phyloP scores from a whole-genome alignment of 768 basidiomycete genomes.

The Hericium alpestre region DNA sequence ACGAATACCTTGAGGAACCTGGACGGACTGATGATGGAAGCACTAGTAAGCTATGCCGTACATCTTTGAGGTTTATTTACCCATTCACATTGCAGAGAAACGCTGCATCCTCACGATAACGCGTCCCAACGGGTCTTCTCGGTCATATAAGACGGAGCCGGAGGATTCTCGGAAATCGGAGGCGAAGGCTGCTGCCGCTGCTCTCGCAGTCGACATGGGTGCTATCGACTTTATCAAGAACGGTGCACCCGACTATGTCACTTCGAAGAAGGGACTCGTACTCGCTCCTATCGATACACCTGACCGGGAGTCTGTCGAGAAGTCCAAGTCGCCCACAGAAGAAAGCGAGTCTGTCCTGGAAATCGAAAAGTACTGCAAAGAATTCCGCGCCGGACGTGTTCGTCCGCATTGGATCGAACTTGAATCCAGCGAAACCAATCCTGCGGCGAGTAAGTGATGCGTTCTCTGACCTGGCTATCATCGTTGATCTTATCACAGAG shows the following conservation, averaged over 20 bases:
- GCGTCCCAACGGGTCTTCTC: slow-evolving; percentile 37
- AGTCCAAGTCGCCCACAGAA: neutral
- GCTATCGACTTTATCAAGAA: slow-evolving; percentile 46
- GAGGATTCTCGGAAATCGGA: slow-evolving; percentile 35
- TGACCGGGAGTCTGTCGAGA: slow-evolving; percentile 1
- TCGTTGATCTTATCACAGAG: slow-evolving; percentile 16
- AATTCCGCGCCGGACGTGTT: slow-evolving; percentile 44
- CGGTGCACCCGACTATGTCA: slow-evolving; percentile 28
- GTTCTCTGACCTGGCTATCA: neutral
- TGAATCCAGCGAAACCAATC: slow-evolving; percentile 28
- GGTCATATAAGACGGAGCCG: slow-evolving; percentile 44
- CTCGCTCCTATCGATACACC: slow-evolving; percentile 22
- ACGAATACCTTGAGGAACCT: slow-evolving; percentile 12
- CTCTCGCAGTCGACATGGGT: slow-evolving; percentile 46
- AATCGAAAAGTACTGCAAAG: slow-evolving; percentile 44
- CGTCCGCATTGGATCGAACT: slow-evolving; percentile 44
- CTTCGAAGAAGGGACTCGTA: slow-evolving; percentile 23
- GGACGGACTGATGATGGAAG: neutral
- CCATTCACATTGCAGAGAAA: slow-evolving; percentile 29
- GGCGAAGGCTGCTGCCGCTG: slow-evolving; percentile 43
- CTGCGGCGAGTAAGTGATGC: slow-evolving; percentile 27
- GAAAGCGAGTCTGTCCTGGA: slow-evolving; percentile 22
- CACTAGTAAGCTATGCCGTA: slow-evolving; percentile 4
- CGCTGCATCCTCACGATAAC: slow-evolving; percentile 54
- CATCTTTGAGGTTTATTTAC: neutral